Percentiles rank a stretch among this genome's conserved stretches.
Evolutionary conservation across 163 green algal genomes (phyloP).

Genomic region (Botryococcus braunii): DNA sequence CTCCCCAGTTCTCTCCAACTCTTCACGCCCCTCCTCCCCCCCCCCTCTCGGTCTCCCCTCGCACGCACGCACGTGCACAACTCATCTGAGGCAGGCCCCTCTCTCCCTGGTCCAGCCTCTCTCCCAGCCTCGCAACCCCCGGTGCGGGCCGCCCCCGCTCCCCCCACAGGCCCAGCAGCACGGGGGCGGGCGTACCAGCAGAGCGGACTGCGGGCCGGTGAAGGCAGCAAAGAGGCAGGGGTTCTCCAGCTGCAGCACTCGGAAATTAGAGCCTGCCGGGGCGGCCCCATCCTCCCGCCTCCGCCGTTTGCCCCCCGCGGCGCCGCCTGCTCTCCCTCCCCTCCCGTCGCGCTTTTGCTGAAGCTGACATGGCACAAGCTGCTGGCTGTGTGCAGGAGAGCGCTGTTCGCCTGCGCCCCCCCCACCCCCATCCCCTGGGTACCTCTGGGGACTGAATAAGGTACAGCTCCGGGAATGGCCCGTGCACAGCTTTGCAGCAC

Average conservation of each 20-base stretch:
- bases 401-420: slow-evolving; percentile 14
- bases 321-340: not conserved
- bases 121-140: too few species aligned
- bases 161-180: too few species aligned
- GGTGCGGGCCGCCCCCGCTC: too few species aligned
- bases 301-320: not conserved
- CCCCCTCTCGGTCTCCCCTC: too few species aligned
- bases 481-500: not conserved
- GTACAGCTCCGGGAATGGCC: too few species aligned
- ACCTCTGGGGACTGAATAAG: not conserved
- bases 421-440: not conserved
- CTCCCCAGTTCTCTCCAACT: too few species aligned
- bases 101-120: too few species aligned
- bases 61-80: too few species aligned
- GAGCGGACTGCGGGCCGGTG: not conserved
- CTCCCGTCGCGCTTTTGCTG: not conserved
- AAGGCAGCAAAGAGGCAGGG: slow-evolving; percentile 20
- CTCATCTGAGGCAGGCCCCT: too few species aligned
- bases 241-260: slow-evolving; percentile 16
- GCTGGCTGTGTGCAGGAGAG: slow-evolving; percentile 37
- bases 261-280: slow-evolving; percentile 25
- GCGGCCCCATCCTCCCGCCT: slow-evolving; percentile 7
- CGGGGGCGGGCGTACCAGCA: slow-evolving; percentile 17
- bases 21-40: too few species aligned
- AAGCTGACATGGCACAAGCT: slow-evolving; percentile 48